These are phyloP conservation scores for Phytophthora hibernalis DNA, from an alignment of 352 stramenopile genomes.

Conservation along the genomic window DNA sequence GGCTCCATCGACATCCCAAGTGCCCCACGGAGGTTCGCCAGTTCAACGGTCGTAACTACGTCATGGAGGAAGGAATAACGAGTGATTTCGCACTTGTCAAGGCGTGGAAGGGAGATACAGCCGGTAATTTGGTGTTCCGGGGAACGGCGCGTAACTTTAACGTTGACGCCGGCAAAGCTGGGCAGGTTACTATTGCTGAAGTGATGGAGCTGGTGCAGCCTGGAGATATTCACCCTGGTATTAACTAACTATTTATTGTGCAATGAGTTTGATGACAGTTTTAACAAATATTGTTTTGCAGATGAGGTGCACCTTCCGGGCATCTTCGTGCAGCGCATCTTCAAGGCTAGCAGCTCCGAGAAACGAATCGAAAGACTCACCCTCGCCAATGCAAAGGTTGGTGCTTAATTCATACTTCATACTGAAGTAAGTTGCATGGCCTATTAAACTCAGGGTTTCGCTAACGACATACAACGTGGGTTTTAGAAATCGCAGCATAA, in stretches of 20 bases:
- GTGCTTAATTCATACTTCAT: neutral
- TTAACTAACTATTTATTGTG: neutral
- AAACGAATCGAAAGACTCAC: conserved; percentile 96
- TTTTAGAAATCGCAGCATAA: conserved; percentile 59
- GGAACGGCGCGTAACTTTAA: conserved; percentile 98
- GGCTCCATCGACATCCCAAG: conserved; percentile 77
- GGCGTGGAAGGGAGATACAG: conserved; percentile 96
- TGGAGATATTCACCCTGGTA: conserved; percentile 92
- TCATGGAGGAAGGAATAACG: conserved; percentile 96
- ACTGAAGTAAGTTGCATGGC: too few relatives aligned
- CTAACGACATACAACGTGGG: neutral
- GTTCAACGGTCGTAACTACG: conserved; percentile 92
- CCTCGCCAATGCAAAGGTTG: conserved; percentile 69
- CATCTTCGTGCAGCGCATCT: conserved; percentile 96
- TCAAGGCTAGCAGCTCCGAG: conserved; percentile 89
- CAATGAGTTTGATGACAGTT: neutral
- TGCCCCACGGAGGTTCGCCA: conserved; percentile 69
- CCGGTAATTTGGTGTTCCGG: conserved; percentile 96
- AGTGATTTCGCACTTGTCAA: conserved; percentile 96
- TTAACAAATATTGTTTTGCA: conserved; percentile 14
- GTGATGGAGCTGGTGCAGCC: conserved; percentile 95
- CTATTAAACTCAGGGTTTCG: neutral
- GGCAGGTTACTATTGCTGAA: conserved; percentile 93
- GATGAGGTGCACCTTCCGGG: conserved; percentile 96
- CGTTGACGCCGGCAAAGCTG: conserved; percentile 94